Base-by-base conservation (phyloP, 192 early-diverging fungal species). In the Coemansia sp. region DNA sequence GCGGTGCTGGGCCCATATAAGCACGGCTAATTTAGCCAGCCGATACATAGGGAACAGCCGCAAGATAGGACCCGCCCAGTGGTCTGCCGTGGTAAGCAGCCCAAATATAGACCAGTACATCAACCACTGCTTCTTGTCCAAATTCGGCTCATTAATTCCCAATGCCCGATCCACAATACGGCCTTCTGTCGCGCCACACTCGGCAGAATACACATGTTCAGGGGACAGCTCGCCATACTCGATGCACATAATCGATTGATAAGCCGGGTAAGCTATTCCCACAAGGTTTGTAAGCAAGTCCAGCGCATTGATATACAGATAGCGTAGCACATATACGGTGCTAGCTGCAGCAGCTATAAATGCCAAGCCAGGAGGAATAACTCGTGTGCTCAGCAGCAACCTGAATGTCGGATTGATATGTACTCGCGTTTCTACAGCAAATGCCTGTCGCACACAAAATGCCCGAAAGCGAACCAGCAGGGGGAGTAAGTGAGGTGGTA, bases 31-130 rank as follows among this genome's bases (percentile, higher is more conserved):
- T 50, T 75, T 75, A 18, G 66, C 72, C 12, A 69, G 16, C 31
- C 72, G 61, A 40, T 75, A 75, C 65, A 75, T 61, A 10, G 72
- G 72, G n/a, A 75, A 75, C 43, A 75, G 57, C 10, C 62, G 57
- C 44, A 75, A 51, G 43, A 75, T 68, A 10, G 72, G 62, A 4
- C 72, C 72, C 0, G 72, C 72, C 72, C 72, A 75, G 55, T 75
- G 72, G 52, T 75, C 72, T 2, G 72, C 72, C 0, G 72, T 75
- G 30, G 72, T 75, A 15, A 75, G 58, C 12, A 69, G 57, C 35
- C 72, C 72, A 30, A 68, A 75, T 36, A 75, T 69, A 18, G 72
- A 55, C 72, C 72, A 75, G 18, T 75, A 75, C 72, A 68, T 75
- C 20, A 75, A 62, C 72, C 72, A 75, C 55, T 75, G 72, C 54